Evolutionary conservation across 2,329 filamentous ascomycete genomes (phyloP).

Genomic region (Nemania sp.): DNA sequence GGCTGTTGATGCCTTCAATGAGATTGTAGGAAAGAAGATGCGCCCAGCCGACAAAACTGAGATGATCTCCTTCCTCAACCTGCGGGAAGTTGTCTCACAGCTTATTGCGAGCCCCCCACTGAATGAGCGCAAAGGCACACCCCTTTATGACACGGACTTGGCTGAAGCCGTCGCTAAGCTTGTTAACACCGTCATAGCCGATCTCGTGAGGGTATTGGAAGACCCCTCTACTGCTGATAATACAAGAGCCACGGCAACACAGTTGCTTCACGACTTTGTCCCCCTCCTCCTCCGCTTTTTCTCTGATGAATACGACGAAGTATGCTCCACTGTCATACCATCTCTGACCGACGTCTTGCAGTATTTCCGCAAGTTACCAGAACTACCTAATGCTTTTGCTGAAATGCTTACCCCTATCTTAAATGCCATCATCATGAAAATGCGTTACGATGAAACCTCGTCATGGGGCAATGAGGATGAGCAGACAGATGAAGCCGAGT

Average conservation of each 20-base stretch:
- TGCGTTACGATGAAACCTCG: slow-evolving; percentile 96
- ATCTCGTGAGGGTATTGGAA: slow-evolving; percentile 89
- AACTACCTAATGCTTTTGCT: slow-evolving; percentile 80
- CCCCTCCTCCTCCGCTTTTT: slow-evolving; percentile 93
- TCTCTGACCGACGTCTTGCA: slow-evolving; percentile 92
- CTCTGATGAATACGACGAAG: slow-evolving; percentile 96
- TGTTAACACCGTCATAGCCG: slow-evolving; percentile 88
- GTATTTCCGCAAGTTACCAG: slow-evolving; percentile 84
- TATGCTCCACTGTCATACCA: slow-evolving; percentile 95
- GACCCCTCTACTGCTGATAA: slow-evolving; percentile 70
- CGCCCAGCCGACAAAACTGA: slow-evolving; percentile 91
- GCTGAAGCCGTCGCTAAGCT: slow-evolving; percentile 95
- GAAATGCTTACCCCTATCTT: slow-evolving; percentile 88
- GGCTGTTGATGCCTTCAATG: slow-evolving; percentile 93
- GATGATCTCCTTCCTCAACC: slow-evolving; percentile 90
- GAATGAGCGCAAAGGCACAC: slow-evolving; percentile 80
- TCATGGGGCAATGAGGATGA: slow-evolving; percentile 95
- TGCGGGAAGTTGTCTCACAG: slow-evolving; percentile 86
- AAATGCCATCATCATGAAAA: slow-evolving; percentile 92
- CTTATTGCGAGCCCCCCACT: slow-evolving; percentile 86
- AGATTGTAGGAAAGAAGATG: slow-evolving; percentile 99
- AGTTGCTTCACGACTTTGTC: slow-evolving; percentile 84
- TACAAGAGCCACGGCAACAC: slow-evolving; percentile 80
- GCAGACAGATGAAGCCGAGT: slow-evolving; percentile 96
- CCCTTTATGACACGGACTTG: slow-evolving; percentile 93